Evolutionary conservation across 2,329 filamentous ascomycete species (phyloP), one percentile per base, ranked within the genome.

Genomic region (Corniculantispora saksenae): DNA sequence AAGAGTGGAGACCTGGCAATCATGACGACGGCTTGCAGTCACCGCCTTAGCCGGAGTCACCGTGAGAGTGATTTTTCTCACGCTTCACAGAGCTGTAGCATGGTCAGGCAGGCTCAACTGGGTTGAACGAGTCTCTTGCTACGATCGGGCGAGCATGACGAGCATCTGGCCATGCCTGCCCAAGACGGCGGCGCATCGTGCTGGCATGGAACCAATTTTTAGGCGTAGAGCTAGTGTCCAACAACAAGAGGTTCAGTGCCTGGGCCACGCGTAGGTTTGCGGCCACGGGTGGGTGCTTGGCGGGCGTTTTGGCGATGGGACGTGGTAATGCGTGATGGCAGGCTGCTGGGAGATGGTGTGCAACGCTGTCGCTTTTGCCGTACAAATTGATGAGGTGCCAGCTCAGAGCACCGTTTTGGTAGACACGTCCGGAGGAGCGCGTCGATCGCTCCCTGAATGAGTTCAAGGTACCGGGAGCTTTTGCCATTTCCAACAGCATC

Each of bases 1-100:
- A 57, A 63, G 15, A 57, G 61, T 63, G 61, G 61, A 51, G 61
- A 63, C 53, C 29, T 21, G 53, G 29, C 43, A 27, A 23, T 62
- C 40, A 62, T 47, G 60, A 62, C 40, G 60, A 55, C 35, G 60
- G 45, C 21, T 23, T 25, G 38, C 51, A 62, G 51, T 55, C 60
- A 62, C 60, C 40, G 60, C 60, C 50, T 55, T 13, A 35, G 27
- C n/a, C 12, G n/a, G 29, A 54, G 47, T 45, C 48, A 61, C 32
- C 53, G 19, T 32, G n/a, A 10, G 60, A 23, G n/a, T 19, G 21
- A 29, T 12, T 19, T 4, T 9, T 43, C 53, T 32, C 23, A 7
- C 21, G 47, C 29, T 29, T 21, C 17, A 27, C 25, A 25, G n/a
- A 23, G 21, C 43, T 21, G 57, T 29, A 32, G 40, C 23, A 29